Percentiles rank a stretch among this genome's conserved stretches.
These are phyloP conservation scores for Fomitopsis palustris DNA, from an alignment of 1,284 basidiomycete genomes.

Conservation along the genomic window DNA sequence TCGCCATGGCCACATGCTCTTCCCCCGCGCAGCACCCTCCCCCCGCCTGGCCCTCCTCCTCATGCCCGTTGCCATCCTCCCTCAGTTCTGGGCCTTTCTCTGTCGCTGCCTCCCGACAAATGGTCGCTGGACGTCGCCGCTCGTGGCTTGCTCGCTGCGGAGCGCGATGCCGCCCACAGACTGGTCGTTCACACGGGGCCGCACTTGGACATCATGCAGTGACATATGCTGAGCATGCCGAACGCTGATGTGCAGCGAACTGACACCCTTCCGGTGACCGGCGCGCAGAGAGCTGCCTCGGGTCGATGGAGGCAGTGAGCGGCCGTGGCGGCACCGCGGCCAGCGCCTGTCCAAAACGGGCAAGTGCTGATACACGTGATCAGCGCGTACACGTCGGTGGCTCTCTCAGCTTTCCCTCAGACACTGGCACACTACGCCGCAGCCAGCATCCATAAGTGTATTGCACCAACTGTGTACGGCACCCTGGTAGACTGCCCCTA, in stretches of 20 bases:
- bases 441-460: no score
- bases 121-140: neutral
- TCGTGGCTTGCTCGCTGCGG: neutral
- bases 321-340: neutral
- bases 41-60: neutral
- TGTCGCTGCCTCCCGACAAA: neutral
- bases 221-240: neutral
- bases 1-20: conserved; percentile 25
- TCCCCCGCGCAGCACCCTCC: neutral
- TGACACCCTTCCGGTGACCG: neutral
- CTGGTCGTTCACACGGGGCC: neutral
- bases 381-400: neutral
- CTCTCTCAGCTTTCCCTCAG: no score
- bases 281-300: neutral
- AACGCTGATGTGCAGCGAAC: neutral
- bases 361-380: neutral
- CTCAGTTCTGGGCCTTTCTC: neutral
- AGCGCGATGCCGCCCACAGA: neutral
- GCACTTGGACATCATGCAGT: neutral
- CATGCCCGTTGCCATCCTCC: neutral
- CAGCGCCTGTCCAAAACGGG: neutral
- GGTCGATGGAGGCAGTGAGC: neutral
- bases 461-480: no score
- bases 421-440: no score
- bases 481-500: no score